Evolutionary conservation across 345 rosid genomes (phyloP).

Genomic region (Citrus reticulata): DNA sequence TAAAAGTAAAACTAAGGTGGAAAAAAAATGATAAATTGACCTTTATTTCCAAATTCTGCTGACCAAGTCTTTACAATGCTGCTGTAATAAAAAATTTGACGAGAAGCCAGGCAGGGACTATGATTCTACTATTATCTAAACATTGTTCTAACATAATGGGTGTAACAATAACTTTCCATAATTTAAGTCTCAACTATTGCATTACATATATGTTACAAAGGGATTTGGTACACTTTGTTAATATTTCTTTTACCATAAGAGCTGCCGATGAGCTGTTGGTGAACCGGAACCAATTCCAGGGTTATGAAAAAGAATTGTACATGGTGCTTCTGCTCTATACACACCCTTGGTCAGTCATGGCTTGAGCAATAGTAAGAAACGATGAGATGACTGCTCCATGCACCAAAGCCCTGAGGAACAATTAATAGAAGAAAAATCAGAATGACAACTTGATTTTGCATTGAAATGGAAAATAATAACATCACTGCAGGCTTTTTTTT

Average conservation of each 20-base stretch:
- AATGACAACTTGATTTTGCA: background rate
- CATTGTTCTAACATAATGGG: slow-evolving; percentile 10
- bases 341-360: slow-evolving; percentile 99
- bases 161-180: background rate
- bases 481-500: background rate
- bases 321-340: slow-evolving; percentile 39
- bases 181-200: background rate
- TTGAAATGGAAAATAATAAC: background rate
- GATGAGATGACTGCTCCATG: slow-evolving; percentile 91
- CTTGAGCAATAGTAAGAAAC: slow-evolving; percentile 91
- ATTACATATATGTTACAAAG: slow-evolving; percentile 27
- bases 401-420: slow-evolving; percentile 64
- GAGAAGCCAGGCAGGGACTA: background rate
- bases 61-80: background rate
- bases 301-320: slow-evolving; percentile 2
- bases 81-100: background rate
- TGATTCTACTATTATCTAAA: slow-evolving; percentile 17
- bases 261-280: background rate
- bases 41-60: background rate
- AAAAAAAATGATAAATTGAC: background rate
- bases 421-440: background rate
- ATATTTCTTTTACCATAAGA: background rate
- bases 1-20: background rate
- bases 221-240: background rate
- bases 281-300: background rate